A percentile compares a stretch with the other conserved stretches of the same genome.
Conservation (phyloP, 2,329 filamentous ascomycete genomes). For the Aspergillus calidoustus region DNA sequence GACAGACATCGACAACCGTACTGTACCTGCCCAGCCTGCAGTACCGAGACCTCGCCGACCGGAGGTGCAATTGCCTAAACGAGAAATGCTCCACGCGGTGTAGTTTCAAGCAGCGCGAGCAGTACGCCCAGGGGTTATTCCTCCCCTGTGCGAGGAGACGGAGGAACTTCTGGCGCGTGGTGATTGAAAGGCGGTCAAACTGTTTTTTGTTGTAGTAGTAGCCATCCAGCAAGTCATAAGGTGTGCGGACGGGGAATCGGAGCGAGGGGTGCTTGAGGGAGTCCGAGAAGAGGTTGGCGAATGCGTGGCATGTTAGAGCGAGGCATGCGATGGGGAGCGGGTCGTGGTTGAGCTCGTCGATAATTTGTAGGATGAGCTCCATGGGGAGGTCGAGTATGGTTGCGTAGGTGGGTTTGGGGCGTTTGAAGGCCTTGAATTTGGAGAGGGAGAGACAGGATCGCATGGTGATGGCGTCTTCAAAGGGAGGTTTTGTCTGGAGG, state of each 20-base stretch:
- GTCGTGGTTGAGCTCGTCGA: neutral
- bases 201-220: neutral
- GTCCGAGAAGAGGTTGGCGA: neutral
- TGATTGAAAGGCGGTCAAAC: neutral
- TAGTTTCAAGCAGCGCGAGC: neutral
- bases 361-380: slow-evolving; percentile 4
- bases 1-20: neutral
- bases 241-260: neutral
- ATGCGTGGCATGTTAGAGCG: neutral
- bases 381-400: neutral
- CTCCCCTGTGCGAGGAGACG: neutral
- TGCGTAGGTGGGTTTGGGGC: neutral
- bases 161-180: neutral
- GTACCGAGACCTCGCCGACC: neutral
- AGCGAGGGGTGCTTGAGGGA: neutral
- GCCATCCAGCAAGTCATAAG: neutral
- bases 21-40: neutral
- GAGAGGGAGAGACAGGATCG: neutral
- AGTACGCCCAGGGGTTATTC: neutral
- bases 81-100: neutral
- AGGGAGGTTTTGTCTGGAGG: neutral
- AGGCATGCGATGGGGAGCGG: neutral
- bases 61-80: neutral
- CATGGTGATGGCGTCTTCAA: neutral
- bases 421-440: neutral